Conservation (phyloP, 2,329 filamentous ascomycete species). For the Phyllosticta citrichinensis region DNA sequence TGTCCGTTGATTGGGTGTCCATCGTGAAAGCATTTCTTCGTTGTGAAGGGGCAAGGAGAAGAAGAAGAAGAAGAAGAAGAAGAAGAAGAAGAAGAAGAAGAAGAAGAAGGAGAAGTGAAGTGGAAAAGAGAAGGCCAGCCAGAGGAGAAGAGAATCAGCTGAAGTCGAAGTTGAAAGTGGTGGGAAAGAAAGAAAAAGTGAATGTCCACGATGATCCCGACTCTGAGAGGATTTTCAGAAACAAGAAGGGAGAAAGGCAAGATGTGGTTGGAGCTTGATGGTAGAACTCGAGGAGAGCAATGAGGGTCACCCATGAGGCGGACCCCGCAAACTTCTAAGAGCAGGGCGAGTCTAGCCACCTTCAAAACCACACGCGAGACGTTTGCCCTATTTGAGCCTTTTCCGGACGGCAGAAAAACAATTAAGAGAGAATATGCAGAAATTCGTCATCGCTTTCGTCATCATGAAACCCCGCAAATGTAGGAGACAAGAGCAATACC, state of each 20-base stretch:
- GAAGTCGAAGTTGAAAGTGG: not conserved
- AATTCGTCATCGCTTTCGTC: slow-evolving; percentile 7
- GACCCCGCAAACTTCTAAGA: not conserved
- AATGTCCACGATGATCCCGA: not conserved
- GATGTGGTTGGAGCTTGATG: not conserved
- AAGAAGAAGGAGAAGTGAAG: not conserved
- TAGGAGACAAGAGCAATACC: not conserved
- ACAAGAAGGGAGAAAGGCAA: not conserved
- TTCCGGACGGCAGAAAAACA: not conserved
- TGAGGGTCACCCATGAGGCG: too few relatives aligned
- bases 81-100: not conserved
- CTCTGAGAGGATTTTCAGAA: not conserved
- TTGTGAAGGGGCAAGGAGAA: not conserved
- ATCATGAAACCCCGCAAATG: not conserved
- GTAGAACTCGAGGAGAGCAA: not conserved
- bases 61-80: not conserved
- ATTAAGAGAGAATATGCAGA: slow-evolving; percentile 3
- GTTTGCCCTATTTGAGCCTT: not conserved
- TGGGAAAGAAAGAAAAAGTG: not conserved
- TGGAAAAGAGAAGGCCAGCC: not conserved
- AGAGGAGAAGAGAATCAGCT: not conserved
- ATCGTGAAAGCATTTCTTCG: not conserved
- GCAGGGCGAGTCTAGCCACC: not conserved
- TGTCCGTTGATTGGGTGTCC: not conserved
- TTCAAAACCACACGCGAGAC: not conserved